A percentile compares a stretch with the other conserved stretches of the same genome.
Evolutionary conservation across 2,329 filamentous ascomycete species (phyloP).

Genomic region (Xylariaceae sp.): DNA sequence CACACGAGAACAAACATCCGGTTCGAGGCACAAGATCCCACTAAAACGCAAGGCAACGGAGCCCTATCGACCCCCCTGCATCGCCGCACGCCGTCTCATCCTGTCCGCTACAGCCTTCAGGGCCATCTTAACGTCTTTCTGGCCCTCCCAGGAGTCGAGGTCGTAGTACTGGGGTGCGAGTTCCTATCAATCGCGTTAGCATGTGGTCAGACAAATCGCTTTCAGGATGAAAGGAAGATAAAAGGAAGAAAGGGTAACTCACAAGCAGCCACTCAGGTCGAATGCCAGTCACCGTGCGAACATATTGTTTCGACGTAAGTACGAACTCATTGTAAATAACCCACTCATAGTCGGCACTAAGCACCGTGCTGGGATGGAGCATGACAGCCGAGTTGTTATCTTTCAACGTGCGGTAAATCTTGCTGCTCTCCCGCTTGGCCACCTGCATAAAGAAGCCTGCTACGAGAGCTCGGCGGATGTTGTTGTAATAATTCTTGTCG

Average conservation of each 20-base stretch:
- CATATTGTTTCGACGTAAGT: slow-evolving; percentile 95
- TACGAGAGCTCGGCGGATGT: slow-evolving; percentile 87
- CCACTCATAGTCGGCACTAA: slow-evolving; percentile 89
- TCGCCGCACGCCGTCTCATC: slow-evolving; percentile 54
- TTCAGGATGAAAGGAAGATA: background rate
- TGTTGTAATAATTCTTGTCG: slow-evolving; percentile 96
- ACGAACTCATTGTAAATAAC: slow-evolving; percentile 98
- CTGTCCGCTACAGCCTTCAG: slow-evolving; percentile 54
- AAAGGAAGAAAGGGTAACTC: slow-evolving; percentile 34
- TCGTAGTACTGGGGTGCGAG: slow-evolving; percentile 94
- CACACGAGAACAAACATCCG: too few species aligned
- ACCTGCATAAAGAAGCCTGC: slow-evolving; percentile 99
- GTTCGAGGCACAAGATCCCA: too few species aligned
- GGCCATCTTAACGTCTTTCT: slow-evolving; percentile 77
- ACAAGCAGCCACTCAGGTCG: slow-evolving; percentile 92
- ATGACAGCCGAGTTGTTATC: slow-evolving; percentile 92
- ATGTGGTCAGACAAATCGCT: background rate
- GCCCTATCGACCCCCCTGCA: slow-evolving; percentile 41
- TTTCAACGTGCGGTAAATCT: slow-evolving; percentile 93
- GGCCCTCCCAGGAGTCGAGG: slow-evolving; percentile 65
- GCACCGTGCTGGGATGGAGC: slow-evolving; percentile 86
- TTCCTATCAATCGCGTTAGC: slow-evolving; percentile 55
- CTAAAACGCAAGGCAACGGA: background rate
- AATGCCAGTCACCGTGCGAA: slow-evolving; percentile 86
- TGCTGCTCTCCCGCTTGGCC: slow-evolving; percentile 84